Evolutionary conservation across 2,329 filamentous ascomycete genomes (phyloP), one percentile per base, ranked within the genome.

Genomic region (Parafenestella ontariensis): DNA sequence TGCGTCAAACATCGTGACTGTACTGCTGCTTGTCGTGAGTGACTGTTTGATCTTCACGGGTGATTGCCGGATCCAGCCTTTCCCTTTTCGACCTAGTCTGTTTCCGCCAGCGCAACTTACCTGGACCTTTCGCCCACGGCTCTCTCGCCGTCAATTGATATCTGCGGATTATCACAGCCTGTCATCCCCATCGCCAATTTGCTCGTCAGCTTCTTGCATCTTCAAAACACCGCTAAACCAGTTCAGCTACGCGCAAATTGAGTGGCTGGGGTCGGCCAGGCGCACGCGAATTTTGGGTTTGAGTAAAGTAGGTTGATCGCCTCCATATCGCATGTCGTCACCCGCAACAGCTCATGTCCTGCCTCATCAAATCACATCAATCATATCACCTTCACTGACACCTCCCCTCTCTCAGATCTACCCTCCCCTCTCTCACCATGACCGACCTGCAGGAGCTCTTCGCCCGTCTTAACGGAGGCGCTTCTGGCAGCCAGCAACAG

Each of bases 381-480:
- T 53, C 11, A n/a, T n/a, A n/a, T 46, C 37, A 48, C 43, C 33
- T 37, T 44, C 41, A 37, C 58, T 67, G 40, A 69, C 47, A 52
- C 39, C 36, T 26, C 18, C 40, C 15, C 41, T 20, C 41, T 20
- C 20, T 18, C 34, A 68, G 66, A 65, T 69, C 59, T 53, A 52
- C 60, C 61, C 58, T 49, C 46, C 36, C 49, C 47, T 56, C 56
- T 43, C 56, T 65, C 61, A 66, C 48, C 48, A 79, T 79, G 77
- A 71, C 76, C 50, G 77, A 79, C 63, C 61, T 79, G 56, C 75
- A 78, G 54, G 78, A 79, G 67, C 70, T 80, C 39, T 76, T 79
- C 64, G 73, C 74, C 46, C 74, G 77, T 45, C 70, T 80, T 47
- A 78, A 77, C 64, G 71, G 71, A 39, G 66, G 71, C 58, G 62